Percentiles rank a stretch among this genome's conserved stretches.
Conservation (phyloP, 257 asterid genomes). For the Solanum clarkiae region DNA sequence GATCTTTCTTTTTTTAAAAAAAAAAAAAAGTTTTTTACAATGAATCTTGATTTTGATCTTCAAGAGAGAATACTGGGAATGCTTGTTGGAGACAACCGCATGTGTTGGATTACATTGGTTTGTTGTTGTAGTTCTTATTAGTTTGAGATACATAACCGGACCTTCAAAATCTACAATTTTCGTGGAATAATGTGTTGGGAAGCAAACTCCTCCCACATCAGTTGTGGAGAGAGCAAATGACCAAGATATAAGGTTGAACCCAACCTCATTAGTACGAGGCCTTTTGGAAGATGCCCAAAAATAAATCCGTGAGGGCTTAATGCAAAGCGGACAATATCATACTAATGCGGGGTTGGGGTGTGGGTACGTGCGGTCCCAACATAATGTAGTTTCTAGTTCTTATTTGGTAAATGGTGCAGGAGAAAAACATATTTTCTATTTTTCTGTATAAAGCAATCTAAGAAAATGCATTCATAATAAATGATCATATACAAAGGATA, state of each 20-base stretch:
- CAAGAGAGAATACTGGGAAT: background rate
- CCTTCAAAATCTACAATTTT: background rate
- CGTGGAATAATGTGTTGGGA: background rate
- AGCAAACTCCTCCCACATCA: no score
- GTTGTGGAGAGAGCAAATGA: no score
- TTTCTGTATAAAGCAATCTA: background rate
- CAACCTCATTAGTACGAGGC: no score
- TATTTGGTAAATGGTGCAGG: background rate
- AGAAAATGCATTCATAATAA: background rate
- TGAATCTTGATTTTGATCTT: background rate
- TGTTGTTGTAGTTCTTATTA: background rate
- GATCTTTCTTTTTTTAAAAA: background rate
- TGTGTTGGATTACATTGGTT: background rate
- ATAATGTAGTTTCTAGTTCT: background rate
- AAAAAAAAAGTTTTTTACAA: background rate
- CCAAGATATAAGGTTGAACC: no score
- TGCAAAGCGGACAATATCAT: no score
- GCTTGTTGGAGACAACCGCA: background rate
- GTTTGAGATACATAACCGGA: background rate
- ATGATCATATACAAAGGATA: background rate
- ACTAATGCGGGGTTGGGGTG: no score
- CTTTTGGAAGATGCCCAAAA: no score
- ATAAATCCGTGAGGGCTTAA: no score
- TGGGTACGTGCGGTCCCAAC: no score
- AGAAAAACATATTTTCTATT: background rate